Base-by-base conservation (phyloP, 225 moss, liverwort and hornwort species). In the Lunularia cruciata region DNA sequence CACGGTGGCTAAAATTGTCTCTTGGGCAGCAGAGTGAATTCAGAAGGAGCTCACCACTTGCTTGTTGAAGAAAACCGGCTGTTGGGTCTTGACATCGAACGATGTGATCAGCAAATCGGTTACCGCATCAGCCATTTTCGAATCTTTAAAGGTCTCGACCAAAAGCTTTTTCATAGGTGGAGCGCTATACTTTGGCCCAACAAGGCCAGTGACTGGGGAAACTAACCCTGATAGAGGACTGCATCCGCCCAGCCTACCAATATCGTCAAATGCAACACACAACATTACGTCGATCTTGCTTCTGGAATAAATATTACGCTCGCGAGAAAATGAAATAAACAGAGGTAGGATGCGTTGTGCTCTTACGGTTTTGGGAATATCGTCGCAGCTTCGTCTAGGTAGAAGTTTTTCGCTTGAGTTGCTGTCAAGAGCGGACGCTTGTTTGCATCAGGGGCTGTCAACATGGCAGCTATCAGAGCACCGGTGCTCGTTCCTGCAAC, bases 401-500 rank as follows among this genome's bases (percentile, higher is more conserved):
- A 69, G 55, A 69, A 69, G 25, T 69, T 20, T 20, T 56, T 69
- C 18, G n/a, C n/a, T 3, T 69, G 20, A 8, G 11, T 56, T 3
- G 69, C 69, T 12, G 56, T 57, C 10, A 69, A 57, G 55, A 28
- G 6, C 0, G 69, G 69, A n/a, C 69, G 69, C 38, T 57, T 69
- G 19, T 55, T 39, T 56, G 26, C 56, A 12, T 69, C 45, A 2
- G 69, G 69, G 15, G 56, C 56, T 18, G 69, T 69, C 18, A 72
- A 18, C 72, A 72, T 72, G 25, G 72, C 49, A 7, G 72, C 35
- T 20, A 72, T 72, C 0, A 62, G 8, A 48, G 36, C 61, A 38
- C 72, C 72, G 1, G 60, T 61, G 61, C 72, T 72, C 3, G 72
- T 72, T 6, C 72, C 72, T 2, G 72, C 62, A 3, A 61, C 52